phyloP scores from a whole-genome alignment of 2,329 filamentous ascomycete species.

The Ophidiomyces ophidiicola region DNA sequence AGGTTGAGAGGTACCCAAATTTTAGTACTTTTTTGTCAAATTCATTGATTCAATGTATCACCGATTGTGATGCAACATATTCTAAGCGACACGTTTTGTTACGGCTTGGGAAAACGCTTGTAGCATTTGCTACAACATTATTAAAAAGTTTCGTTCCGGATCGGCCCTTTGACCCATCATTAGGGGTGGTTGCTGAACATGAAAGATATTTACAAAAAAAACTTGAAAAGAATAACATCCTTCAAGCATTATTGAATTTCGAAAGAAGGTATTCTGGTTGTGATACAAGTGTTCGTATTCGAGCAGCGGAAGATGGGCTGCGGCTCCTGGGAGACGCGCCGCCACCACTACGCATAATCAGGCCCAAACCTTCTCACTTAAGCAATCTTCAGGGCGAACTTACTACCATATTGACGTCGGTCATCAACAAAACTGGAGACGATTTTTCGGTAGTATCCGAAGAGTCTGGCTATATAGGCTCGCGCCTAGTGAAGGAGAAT shows the following conservation, averaged over 20 bases:
- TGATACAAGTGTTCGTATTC: constrained; percentile 52
- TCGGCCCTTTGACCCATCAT: constrained; percentile 68
- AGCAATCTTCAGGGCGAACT: constrained; percentile 70
- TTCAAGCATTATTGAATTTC: constrained; percentile 52
- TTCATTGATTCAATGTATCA: neutral
- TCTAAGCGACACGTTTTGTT: constrained; percentile 14
- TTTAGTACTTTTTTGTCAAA: constrained; percentile 26
- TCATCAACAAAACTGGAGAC: constrained; percentile 37
- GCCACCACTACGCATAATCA: constrained; percentile 54
- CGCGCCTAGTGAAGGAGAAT: constrained; percentile 39
- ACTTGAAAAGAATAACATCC: constrained; percentile 42
- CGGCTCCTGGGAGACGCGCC: constrained; percentile 54
- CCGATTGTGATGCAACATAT: neutral
- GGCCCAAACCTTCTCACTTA: constrained; percentile 57
- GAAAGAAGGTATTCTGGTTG: constrained; percentile 58
- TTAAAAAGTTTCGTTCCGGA: constrained; percentile 76
- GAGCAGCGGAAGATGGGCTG: constrained; percentile 52
- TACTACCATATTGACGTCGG: constrained; percentile 57
- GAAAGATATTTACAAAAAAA: constrained; percentile 47
- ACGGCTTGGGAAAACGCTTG: constrained; percentile 53
- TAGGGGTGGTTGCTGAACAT: constrained; percentile 51
- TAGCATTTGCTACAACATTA: constrained; percentile 60
- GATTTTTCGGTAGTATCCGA: constrained; percentile 18
- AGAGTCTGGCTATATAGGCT: constrained; percentile 22
- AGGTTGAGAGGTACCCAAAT: constrained; percentile 22